Evolutionary conservation across 1,139 yeast species (phyloP).

Genomic region (Suhomyces bokatorum): DNA sequence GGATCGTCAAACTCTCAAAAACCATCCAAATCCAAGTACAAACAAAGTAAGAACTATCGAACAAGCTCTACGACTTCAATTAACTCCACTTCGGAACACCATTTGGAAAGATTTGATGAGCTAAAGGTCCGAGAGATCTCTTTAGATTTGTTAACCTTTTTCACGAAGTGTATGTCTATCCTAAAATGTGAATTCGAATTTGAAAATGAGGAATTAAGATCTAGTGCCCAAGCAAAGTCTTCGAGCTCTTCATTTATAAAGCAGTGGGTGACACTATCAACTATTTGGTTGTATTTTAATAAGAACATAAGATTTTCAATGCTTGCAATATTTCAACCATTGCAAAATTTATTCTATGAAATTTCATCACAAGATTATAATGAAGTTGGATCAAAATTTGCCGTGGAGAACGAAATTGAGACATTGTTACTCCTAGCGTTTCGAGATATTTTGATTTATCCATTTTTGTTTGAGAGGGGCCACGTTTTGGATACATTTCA

Average conservation of each 20-base stretch:
- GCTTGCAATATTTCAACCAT: conserved; percentile 32
- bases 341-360: conserved; percentile 27
- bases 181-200: conserved; percentile 25
- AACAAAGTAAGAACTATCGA: conserved; percentile 11
- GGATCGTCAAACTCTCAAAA: conserved; percentile 1
- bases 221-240: background rate
- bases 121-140: conserved; percentile 32
- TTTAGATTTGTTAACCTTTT: conserved; percentile 31
- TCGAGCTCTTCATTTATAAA: background rate
- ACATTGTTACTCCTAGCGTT: conserved; percentile 31
- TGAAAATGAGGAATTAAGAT: background rate
- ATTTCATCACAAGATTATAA: conserved; percentile 16
- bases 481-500: conserved; percentile 1
- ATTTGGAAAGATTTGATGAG: conserved; percentile 28
- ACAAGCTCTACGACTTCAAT: conserved; percentile 10
- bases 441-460: conserved; percentile 32
- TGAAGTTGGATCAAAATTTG: conserved; percentile 2
- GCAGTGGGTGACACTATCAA: conserved; percentile 14
- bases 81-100: background rate
- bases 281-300: conserved; percentile 37
- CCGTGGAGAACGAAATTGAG: conserved; percentile 31
- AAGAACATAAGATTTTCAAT: conserved; percentile 31
- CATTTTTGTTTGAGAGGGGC: conserved; percentile 27
- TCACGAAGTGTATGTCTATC: conserved; percentile 25
- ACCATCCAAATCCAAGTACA: conserved; percentile 10